Evolutionary conservation across 2,329 filamentous ascomycete species (phyloP).

Genomic region (Fusarium succisae): DNA sequence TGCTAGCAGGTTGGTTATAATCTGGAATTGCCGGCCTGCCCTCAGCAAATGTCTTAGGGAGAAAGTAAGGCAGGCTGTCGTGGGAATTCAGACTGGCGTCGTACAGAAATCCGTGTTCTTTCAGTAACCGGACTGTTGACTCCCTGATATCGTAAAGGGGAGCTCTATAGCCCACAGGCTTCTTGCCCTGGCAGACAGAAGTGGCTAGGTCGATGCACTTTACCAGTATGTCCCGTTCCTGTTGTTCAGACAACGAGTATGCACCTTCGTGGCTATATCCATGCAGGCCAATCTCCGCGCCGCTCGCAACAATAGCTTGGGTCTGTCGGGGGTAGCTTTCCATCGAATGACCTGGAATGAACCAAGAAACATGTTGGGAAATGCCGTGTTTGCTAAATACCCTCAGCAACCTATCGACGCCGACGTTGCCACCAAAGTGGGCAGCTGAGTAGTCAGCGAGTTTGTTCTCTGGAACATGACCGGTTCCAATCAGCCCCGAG

Average conservation of each 20-base stretch:
- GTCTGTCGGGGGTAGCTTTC: background rate
- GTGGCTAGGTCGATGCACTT: background rate
- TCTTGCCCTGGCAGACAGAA: background rate
- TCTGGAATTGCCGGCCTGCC: background rate
- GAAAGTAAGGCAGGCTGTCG: background rate
- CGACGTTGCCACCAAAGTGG: background rate
- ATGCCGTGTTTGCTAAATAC: background rate
- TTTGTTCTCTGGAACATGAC: background rate
- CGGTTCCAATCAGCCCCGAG: background rate
- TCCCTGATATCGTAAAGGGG: background rate
- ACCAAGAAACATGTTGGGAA: background rate
- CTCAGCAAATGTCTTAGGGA: background rate
- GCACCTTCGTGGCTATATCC: background rate
- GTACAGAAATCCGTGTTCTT: background rate
- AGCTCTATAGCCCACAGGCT: background rate
- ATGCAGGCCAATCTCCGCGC: background rate
- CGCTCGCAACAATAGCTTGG: background rate
- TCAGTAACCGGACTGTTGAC: rapidly evolving
- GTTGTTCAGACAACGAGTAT: background rate
- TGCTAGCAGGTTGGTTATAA: background rate
- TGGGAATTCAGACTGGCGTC: background rate
- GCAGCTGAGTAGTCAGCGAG: background rate
- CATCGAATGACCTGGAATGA: background rate
- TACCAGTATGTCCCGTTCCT: background rate
- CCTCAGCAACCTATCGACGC: background rate